Evolutionary conservation across 2,329 filamentous ascomycete genomes (phyloP).

Genomic region (Moelleriella libera): DNA sequence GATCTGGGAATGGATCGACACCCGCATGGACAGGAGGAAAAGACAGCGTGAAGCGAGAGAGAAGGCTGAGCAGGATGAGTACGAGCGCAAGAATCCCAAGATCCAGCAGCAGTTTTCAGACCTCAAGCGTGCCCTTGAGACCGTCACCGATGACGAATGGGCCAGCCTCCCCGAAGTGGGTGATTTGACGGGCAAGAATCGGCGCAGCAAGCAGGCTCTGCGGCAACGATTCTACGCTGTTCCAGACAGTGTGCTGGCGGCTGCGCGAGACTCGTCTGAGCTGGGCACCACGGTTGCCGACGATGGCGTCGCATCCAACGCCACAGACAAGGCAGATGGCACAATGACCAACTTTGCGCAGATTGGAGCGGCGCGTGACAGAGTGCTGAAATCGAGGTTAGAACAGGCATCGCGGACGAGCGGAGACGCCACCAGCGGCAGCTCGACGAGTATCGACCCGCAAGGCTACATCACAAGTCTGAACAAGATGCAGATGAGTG

Average conservation of each 20-base stretch:
- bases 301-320: constrained; percentile 41
- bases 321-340: constrained; percentile 48
- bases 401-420: constrained; percentile 72
- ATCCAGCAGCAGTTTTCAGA: constrained; percentile 97
- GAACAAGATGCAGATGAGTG: constrained; percentile 65
- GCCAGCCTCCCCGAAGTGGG: constrained; percentile 89
- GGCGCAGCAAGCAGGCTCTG: constrained; percentile 68
- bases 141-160: constrained; percentile 92
- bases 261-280: constrained; percentile 66
- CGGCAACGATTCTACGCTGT: constrained; percentile 88
- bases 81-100: constrained; percentile 95
- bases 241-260: constrained; percentile 86
- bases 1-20: constrained; percentile 91
- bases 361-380: constrained; percentile 91
- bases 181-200: constrained; percentile 88
- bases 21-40: constrained; percentile 89
- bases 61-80: constrained; percentile 79
- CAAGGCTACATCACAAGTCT: constrained; percentile 93
- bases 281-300: constrained; percentile 81
- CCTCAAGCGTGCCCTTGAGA: constrained; percentile 76
- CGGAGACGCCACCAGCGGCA: constrained; percentile 55
- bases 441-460: constrained; percentile 80
- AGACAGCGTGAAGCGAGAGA: constrained; percentile 91
- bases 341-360: constrained; percentile 97
- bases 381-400: constrained; percentile 84